Base-by-base conservation (phyloP, 2,329 filamentous ascomycete genomes). In the Cladosporium cucumerinum region DNA sequence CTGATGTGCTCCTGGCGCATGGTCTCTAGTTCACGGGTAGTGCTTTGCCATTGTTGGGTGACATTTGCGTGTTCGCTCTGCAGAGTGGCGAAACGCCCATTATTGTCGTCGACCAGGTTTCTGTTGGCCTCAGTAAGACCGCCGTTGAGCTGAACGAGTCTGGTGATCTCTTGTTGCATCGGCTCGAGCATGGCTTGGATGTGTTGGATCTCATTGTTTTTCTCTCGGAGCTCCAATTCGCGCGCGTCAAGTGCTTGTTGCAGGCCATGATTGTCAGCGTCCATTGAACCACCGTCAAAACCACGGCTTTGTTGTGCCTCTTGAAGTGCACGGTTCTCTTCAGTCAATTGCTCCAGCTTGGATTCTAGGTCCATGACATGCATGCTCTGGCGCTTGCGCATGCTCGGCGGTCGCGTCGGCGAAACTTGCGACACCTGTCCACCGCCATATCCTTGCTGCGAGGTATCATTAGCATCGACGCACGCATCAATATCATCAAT, bases 341-440 rank as follows among this genome's bases (percentile, higher is more conserved):
- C 87, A 48, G 90, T 82, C 69, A 99, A 84, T 77, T 94, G 89
- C 71, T 97, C 92, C 72, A 99, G 85, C 73, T 86, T 87, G 66
- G 86, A 84, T 82, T 98, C 93, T 75, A 99, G 88, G 73, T 99
- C 94, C 75, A 85, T 80, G 67, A 98, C 88, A 80, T 98, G 94
- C 89, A 98, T 94, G 84, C 94, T 98, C 80, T 97, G 95, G 75
- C 94, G 91, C 76, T 94, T 93, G 72, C 94, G 93, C 86, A 99
- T 91, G 82, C 93, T 97, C 75, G 93, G 92, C 72, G 95, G 93
- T 79, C 94, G 89, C 71, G 92, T 96, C 63, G 95, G 95, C 73
- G 95, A 98, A 74, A 90, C 68, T 74, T 94, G 93, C 76, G 93
- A 96, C 58, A 28, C 26, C 76, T 90, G 91, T 79, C 91, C 92